Evolutionary conservation across 108 stramenopile species (phyloP).

Genomic region (Nitzschia sp.): DNA sequence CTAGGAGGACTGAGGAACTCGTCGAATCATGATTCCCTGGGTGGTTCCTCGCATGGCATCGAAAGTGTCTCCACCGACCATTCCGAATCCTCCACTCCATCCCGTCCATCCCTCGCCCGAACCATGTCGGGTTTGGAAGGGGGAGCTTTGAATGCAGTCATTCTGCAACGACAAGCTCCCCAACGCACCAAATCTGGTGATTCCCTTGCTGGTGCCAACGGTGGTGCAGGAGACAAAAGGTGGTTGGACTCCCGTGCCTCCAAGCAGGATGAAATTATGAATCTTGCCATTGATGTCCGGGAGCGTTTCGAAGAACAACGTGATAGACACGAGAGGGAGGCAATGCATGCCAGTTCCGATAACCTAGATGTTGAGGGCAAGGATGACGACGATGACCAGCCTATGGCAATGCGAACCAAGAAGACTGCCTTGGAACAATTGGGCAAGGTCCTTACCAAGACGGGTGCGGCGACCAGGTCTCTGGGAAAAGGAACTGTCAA

Average conservation of each 20-base stretch:
- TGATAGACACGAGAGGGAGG: neutral
- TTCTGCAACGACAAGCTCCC: slow-evolving; percentile 8
- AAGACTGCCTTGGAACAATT: slow-evolving; percentile 14
- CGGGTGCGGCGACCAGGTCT: slow-evolving; percentile 3
- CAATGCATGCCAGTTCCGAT: neutral
- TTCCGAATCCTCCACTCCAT: neutral
- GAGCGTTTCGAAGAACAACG: slow-evolving; percentile 10
- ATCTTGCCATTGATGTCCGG: slow-evolving; percentile 8
- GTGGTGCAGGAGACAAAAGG: neutral
- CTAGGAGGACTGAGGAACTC: neutral
- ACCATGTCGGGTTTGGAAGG: slow-evolving; percentile 12
- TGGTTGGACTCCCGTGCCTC: slow-evolving; percentile 6
- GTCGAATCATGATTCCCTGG: neutral
- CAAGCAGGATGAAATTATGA: slow-evolving; percentile 9
- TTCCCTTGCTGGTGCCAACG: neutral
- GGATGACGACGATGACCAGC: slow-evolving; percentile 16
- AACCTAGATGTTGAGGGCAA: neutral
- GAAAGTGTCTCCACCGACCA: neutral
- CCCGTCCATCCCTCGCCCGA: neutral
- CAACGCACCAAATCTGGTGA: neutral
- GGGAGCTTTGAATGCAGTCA: slow-evolving; percentile 7
- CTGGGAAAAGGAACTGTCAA: slow-evolving; percentile 19
- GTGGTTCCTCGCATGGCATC: neutral
- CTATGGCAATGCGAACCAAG: slow-evolving; percentile 19
- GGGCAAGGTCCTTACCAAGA: slow-evolving; percentile 8